Base-by-base conservation (phyloP, 495 filamentous ascomycete genomes). In the Massariosphaeria phaeospora region DNA sequence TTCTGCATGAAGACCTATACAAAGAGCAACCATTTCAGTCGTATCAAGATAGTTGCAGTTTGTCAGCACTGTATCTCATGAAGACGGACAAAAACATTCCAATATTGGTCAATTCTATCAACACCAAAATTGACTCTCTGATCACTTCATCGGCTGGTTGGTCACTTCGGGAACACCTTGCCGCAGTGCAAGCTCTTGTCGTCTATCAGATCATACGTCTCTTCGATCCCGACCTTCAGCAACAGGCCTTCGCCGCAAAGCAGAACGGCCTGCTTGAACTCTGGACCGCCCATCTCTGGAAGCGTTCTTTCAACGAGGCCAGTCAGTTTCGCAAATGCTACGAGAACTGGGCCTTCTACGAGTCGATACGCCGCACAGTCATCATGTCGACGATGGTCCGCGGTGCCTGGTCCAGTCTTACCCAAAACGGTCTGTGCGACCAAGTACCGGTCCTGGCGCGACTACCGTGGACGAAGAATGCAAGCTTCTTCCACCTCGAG, bases 161-260 rank as follows among this genome's bases (percentile, higher is more conserved):
- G 59, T 20, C 24, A 1, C 47, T 62, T 0, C 7, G 33, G 1
- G 52, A 62, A 8, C 51, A 51, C 33, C 59, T 62, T 13, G 59
- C 59, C 30, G 52, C 59, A 12, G 52, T 62, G 13, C 59, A 62
- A 42, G 52, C 59, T 1, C 52, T 62, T 24, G 48, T 54, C 3
- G 53, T 62, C 38, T 62, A 62, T 48, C 59, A 62, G 35, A 56
- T 57, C 24, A 57, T 62, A 10, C 52, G 52, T 11, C 41, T 62
- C 6, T 62, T 62, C 43, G 59, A 62, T 27, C 33, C 52, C 4
- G 41, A 48, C 9, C 42, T 62, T 10, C 9, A 27, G 10, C 36
- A 48, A 8, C 42, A 51, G 25, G 30, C 31, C 15, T 10, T 20
- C 7, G 47, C 46, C 1, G 51, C 31, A n/a, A 25, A 26, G 21